Percentiles rank a stretch among this genome's conserved stretches.
These are phyloP conservation scores for Russula olivacea DNA, from an alignment of 768 basidiomycete species.

Conservation along the genomic window DNA sequence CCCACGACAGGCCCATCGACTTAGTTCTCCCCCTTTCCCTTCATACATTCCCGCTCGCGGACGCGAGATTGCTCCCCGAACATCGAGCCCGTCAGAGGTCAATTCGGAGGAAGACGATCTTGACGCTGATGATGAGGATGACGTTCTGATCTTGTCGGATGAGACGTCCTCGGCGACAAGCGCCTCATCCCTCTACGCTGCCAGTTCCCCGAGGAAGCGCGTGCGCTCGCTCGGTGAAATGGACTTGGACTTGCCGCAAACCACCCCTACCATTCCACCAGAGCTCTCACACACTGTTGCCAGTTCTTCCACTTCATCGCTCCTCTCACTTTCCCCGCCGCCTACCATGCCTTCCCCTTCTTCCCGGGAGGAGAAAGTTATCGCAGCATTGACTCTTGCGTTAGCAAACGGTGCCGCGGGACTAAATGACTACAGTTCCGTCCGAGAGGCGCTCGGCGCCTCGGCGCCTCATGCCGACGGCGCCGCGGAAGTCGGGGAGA, in stretches of 20 bases:
- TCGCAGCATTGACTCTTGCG: constrained; percentile 53
- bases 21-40: constrained; percentile 30
- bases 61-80: constrained; percentile 15
- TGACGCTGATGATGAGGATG: constrained; percentile 35
- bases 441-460: constrained; percentile 37
- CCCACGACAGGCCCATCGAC: constrained; percentile 36
- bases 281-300: constrained; percentile 35
- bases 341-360: constrained; percentile 30
- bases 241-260: constrained; percentile 35
- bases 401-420: constrained; percentile 61
- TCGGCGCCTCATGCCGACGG: constrained; percentile 28
- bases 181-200: constrained; percentile 6
- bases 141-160: constrained; percentile 49
- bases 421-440: constrained; percentile 49
- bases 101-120: constrained; percentile 24
- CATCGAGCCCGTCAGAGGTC: constrained; percentile 23
- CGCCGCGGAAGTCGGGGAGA: constrained; percentile 49
- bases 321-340: constrained; percentile 34
- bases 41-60: constrained; percentile 8
- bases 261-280: constrained; percentile 30
- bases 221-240: constrained; percentile 43
- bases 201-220: constrained; percentile 35
- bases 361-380: constrained; percentile 51
- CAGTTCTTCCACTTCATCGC: constrained; percentile 38
- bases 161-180: constrained; percentile 30